These are phyloP conservation scores for Mitragyna speciosa DNA, from an alignment of 257 asterid genomes.

Conservation along the genomic window DNA sequence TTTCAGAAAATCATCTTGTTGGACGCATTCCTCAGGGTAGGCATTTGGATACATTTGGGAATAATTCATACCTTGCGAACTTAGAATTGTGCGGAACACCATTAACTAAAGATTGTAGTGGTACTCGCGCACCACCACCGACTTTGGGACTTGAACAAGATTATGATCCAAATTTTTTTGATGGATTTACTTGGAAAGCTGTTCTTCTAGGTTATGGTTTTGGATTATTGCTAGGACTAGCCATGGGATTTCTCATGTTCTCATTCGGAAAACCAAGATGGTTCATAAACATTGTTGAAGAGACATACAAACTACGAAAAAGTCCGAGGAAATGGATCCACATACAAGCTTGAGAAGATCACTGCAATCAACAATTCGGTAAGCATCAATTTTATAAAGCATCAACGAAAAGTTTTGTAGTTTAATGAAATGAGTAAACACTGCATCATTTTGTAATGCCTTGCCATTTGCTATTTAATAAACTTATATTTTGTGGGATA, in stretches of 20 bases:
- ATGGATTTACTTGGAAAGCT: conserved; percentile 13
- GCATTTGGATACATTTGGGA: conserved; percentile 28
- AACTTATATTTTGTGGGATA: no score
- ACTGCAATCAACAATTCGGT: no score
- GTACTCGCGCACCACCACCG: not conserved
- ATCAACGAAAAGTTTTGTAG: no score
- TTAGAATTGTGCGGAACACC: conserved; percentile 29
- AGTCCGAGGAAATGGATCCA: no score
- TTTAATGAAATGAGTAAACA: no score
- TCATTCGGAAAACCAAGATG: not conserved
- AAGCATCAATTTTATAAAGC: no score
- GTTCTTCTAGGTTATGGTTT: conserved; percentile 14
- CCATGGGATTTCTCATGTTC: conserved; percentile 5
- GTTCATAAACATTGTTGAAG: not conserved
- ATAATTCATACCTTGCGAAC: conserved; percentile 22
- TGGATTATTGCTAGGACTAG: conserved; percentile 5
- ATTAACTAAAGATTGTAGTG: conserved; percentile 12
- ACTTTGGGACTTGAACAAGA: not conserved
- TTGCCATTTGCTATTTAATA: not conserved
- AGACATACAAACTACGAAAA: no score
- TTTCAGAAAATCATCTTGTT: conserved; percentile 27
- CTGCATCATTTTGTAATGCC: no score
- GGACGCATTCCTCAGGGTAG: conserved; percentile 28
- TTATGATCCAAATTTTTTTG: conserved; percentile 6
- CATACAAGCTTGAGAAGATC: no score